A percentile compares a stretch with the other conserved stretches of the same genome.
Conservation (phyloP, 305 asterid genomes). For the Solanum chacoense region DNA sequence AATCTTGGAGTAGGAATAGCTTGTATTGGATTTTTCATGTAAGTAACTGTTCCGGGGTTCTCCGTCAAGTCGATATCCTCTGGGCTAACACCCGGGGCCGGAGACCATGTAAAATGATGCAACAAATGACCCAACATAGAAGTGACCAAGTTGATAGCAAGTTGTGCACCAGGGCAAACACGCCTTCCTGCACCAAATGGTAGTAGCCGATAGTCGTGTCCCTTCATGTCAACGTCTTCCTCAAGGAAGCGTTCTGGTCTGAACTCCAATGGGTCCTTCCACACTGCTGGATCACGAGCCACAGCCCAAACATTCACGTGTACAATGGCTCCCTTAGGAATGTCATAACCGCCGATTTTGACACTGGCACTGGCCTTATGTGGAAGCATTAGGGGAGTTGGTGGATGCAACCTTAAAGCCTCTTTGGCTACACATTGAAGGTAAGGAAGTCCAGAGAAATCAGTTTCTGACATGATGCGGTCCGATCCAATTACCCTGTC, state of each 20-base stretch:
- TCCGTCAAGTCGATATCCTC: slow-evolving; percentile 61
- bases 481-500: slow-evolving; percentile 15
- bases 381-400: slow-evolving; percentile 34
- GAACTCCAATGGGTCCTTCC: slow-evolving; percentile 23
- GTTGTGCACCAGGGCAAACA: slow-evolving; percentile 62
- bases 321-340: slow-evolving; percentile 21
- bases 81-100: slow-evolving; percentile 23
- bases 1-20: slow-evolving; percentile 45
- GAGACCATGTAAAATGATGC: slow-evolving; percentile 42
- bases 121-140: slow-evolving; percentile 62
- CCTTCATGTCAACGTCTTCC: slow-evolving; percentile 39
- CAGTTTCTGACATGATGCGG: slow-evolving; percentile 18
- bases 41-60: slow-evolving; percentile 55
- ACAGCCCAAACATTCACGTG: slow-evolving; percentile 30
- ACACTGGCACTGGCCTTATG: slow-evolving; percentile 21
- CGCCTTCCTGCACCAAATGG: slow-evolving; percentile 73
- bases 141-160: slow-evolving; percentile 43
- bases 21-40: slow-evolving; percentile 45
- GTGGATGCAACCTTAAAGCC: slow-evolving; percentile 25
- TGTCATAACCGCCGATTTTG: slow-evolving; percentile 21
- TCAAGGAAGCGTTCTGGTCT: slow-evolving; percentile 26
- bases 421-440: slow-evolving; percentile 19
- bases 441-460: slow-evolving; percentile 23
- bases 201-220: slow-evolving; percentile 44
- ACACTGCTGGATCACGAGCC: slow-evolving; percentile 24